These are phyloP conservation scores for Carex arenaria DNA, from an alignment of 202 grass and related monocot species.

Conservation along the genomic window DNA sequence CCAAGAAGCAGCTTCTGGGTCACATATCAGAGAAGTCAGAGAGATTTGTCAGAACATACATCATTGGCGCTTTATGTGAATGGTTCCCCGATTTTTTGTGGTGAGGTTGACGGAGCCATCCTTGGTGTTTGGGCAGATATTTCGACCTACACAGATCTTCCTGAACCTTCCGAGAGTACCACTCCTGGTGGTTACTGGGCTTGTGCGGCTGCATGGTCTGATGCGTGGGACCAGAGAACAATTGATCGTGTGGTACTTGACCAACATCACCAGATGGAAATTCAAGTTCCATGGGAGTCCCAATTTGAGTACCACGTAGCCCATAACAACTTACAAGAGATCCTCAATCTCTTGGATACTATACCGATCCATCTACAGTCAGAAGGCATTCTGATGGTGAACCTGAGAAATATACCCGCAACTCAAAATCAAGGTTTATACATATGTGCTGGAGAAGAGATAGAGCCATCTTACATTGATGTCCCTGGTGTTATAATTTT, in stretches of 20 bases:
- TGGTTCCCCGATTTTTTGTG: slow-evolving; percentile 49
- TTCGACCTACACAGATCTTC: slow-evolving; percentile 33
- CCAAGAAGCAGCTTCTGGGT: slow-evolving; percentile 83
- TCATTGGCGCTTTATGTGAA: slow-evolving; percentile 44
- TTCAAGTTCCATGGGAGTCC: slow-evolving; percentile 78
- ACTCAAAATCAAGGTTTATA: slow-evolving; percentile 50
- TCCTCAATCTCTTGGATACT: slow-evolving; percentile 52
- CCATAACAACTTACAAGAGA: slow-evolving; percentile 49
- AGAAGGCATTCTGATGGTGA: slow-evolving; percentile 70
- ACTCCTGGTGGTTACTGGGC: slow-evolving; percentile 68
- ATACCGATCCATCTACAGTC: slow-evolving; percentile 56
- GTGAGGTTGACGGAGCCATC: slow-evolving; percentile 85
- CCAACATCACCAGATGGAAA: slow-evolving; percentile 39
- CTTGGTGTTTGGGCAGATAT: slow-evolving; percentile 73
- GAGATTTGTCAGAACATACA: slow-evolving; percentile 47
- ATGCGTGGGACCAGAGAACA: slow-evolving; percentile 80
- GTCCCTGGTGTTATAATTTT: slow-evolving; percentile 76
- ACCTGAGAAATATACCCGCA: slow-evolving; percentile 42
- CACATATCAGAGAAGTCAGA: slow-evolving; percentile 60
- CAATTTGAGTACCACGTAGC: slow-evolving; percentile 73
- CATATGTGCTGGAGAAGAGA: slow-evolving; percentile 68
- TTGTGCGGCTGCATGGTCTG: slow-evolving; percentile 84
- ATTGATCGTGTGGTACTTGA: slow-evolving; percentile 90
- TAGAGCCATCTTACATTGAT: slow-evolving; percentile 58
- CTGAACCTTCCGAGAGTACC: slow-evolving; percentile 38